Evolutionary conservation across 345 rosid species (phyloP).

Genomic region (Odontarrhena argentea): DNA sequence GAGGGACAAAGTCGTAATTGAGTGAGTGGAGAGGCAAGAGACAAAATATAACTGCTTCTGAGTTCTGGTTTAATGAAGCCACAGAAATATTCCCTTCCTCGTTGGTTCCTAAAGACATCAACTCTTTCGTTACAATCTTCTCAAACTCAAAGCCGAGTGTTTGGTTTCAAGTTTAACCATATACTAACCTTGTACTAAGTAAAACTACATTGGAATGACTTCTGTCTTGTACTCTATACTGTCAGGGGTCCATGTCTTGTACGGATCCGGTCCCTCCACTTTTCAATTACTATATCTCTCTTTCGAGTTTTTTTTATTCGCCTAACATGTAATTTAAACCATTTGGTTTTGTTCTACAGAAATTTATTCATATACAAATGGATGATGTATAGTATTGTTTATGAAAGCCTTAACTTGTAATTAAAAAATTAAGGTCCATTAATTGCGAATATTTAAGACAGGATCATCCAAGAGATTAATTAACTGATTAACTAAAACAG

Average conservation of each 20-base stretch:
- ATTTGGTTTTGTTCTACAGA: not conserved
- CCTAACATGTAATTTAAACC: not conserved
- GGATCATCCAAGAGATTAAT: not conserved
- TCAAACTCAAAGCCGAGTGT: constrained; percentile 27
- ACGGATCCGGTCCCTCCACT: constrained; percentile 21
- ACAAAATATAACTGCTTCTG: constrained; percentile 33
- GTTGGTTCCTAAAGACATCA: constrained; percentile 39
- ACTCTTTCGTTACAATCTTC: constrained; percentile 31
- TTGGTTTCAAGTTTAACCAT: constrained; percentile 32
- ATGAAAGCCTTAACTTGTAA: constrained; percentile 12
- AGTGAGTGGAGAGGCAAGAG: not conserved
- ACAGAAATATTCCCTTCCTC: constrained; percentile 40
- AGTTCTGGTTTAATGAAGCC: constrained; percentile 21
- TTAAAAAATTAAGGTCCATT: not conserved
- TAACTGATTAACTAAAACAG: constrained; percentile 22
- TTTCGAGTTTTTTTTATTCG: not conserved
- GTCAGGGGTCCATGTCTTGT: constrained; percentile 27
- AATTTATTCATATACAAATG: not conserved
- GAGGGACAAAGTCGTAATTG: constrained; percentile 25
- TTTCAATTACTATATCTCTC: constrained; percentile 2
- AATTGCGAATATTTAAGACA: constrained; percentile 18
- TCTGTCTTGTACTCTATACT: constrained; percentile 18
- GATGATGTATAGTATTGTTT: not conserved
- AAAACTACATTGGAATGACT: constrained; percentile 17
- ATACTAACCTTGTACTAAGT: not conserved